A percentile compares a stretch with the other conserved stretches of the same genome.
These are phyloP conservation scores for Malus fusca DNA, from an alignment of 306 rosid species.

Conservation along the genomic window DNA sequence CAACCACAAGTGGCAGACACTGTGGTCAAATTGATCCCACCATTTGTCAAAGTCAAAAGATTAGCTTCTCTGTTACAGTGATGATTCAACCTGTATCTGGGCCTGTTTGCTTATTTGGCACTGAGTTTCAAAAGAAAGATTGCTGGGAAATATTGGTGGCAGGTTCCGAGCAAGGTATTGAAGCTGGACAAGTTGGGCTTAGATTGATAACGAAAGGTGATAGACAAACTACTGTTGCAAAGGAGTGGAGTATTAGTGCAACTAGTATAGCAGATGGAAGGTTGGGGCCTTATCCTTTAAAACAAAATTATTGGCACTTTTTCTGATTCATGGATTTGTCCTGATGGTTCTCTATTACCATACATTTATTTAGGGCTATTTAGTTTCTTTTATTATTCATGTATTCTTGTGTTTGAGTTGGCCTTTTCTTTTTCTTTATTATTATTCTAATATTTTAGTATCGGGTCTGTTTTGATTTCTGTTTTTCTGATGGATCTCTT, in stretches of 20 bases:
- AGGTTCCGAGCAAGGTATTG: conserved; percentile 98
- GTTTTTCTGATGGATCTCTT: background rate
- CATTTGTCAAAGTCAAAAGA: conserved; percentile 76
- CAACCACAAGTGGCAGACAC: conserved; percentile 81
- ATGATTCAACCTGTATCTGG: conserved; percentile 98
- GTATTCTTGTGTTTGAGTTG: background rate
- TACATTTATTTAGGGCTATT: background rate
- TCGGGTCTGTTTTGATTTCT: background rate
- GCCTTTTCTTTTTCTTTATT: background rate
- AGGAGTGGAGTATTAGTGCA: conserved; percentile 93
- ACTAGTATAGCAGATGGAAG: conserved; percentile 98
- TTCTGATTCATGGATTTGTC: background rate
- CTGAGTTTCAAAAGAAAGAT: conserved; percentile 77
- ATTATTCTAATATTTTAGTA: background rate
- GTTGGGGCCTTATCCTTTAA: conserved; percentile 32
- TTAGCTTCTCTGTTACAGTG: conserved; percentile 76
- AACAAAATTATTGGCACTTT: conserved; percentile 7
- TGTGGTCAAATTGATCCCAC: conserved; percentile 76
- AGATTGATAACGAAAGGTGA: conserved; percentile 95
- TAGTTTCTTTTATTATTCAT: background rate
- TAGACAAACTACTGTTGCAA: conserved; percentile 87
- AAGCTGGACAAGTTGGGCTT: conserved; percentile 99
- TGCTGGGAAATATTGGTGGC: conserved; percentile 99
- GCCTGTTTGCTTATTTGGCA: conserved; percentile 92
- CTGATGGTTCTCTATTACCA: background rate